Evolutionary conservation across 768 basidiomycete genomes (phyloP).

Genomic region (Kondoa malvinella): DNA sequence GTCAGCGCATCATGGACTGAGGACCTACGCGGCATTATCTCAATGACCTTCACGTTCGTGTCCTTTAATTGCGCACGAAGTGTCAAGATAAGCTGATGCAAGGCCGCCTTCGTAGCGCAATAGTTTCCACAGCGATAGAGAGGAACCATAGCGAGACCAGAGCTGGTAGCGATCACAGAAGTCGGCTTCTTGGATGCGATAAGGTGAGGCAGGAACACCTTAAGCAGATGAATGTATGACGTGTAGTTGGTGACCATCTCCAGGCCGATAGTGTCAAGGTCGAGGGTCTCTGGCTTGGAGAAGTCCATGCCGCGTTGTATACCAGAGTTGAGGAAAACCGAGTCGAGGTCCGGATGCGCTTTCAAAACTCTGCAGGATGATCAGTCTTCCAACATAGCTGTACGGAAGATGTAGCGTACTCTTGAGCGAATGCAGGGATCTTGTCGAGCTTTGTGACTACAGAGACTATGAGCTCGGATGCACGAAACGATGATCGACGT

Average conservation of each 20-base stretch:
- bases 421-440: background rate
- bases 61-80: background rate
- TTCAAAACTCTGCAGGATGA: too few relatives aligned
- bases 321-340: background rate
- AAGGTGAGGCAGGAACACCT: background rate
- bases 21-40: too few relatives aligned
- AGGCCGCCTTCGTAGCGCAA: background rate
- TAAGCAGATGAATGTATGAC: background rate
- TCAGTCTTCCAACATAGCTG: too few relatives aligned
- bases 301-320: background rate
- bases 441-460: background rate
- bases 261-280: background rate
- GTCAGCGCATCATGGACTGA: too few relatives aligned
- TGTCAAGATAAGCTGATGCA: background rate
- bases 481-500: background rate
- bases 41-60: background rate
- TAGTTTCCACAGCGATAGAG: background rate
- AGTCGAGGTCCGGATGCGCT: background rate
- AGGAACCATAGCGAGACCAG: background rate
- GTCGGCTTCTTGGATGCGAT: background rate
- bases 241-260: background rate
- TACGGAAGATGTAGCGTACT: too few relatives aligned
- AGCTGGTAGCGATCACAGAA: background rate
- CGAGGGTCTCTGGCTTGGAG: background rate
- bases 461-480: background rate